A percentile compares a stretch with the other conserved stretches of the same genome.
Conservation (phyloP, 177 flowering plant genomes). For the Vitis hybrid region DNA sequence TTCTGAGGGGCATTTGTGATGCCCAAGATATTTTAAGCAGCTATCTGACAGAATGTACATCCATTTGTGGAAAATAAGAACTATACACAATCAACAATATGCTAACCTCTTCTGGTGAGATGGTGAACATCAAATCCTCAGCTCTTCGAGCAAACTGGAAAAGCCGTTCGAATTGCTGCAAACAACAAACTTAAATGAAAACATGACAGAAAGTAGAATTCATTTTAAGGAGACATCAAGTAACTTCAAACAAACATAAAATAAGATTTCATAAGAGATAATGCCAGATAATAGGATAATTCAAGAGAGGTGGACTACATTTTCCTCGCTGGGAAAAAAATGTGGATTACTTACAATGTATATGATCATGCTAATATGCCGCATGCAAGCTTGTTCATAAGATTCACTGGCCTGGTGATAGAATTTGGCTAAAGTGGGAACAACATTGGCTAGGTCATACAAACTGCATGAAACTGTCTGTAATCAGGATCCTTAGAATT, state of each 20-base stretch:
- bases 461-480: conserved; percentile 59
- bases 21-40: neutral
- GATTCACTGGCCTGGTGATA: conserved; percentile 98
- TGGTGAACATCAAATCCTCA: conserved; percentile 67
- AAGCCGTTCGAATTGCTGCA: conserved; percentile 92
- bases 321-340: neutral
- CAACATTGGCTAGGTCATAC: conserved; percentile 96
- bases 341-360: conserved; percentile 60
- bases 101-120: conserved; percentile 47
- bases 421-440: conserved; percentile 92
- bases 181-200: conserved; percentile 3
- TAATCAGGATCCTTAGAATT: neutral
- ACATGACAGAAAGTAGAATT: too few relatives aligned
- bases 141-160: conserved; percentile 83
- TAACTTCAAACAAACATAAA: neutral
- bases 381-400: conserved; percentile 96
- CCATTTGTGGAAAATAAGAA: neutral
- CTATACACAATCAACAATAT: neutral
- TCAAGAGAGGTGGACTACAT: neutral
- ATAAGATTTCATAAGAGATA: neutral
- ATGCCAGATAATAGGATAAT: neutral
- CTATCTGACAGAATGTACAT: neutral
- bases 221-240: too few relatives aligned
- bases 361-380: conserved; percentile 89
- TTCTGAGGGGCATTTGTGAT: neutral